A percentile compares a stretch with the other conserved stretches of the same genome.
Evolutionary conservation across 140 eudicot genomes (phyloP).

Genomic region (Ambrosia hybrid): DNA sequence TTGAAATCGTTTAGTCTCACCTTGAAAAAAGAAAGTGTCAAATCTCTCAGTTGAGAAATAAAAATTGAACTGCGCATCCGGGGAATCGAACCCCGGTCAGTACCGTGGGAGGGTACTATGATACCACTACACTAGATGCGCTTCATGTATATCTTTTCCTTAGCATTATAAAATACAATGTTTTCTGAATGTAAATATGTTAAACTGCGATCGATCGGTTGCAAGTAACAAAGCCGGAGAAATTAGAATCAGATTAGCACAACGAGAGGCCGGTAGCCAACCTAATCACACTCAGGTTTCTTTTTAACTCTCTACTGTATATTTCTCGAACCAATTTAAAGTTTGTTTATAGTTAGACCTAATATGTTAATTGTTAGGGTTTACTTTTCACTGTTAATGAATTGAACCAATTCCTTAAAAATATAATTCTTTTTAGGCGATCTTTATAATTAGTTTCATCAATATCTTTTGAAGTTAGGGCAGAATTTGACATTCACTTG

Average conservation of each 20-base stretch:
- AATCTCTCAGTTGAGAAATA: no score
- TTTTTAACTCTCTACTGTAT: not conserved
- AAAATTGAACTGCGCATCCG: constrained; percentile 57
- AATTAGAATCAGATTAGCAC: not conserved
- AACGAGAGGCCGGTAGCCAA: not conserved
- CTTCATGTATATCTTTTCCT: not conserved
- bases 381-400: not conserved
- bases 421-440: no score
- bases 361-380: not conserved
- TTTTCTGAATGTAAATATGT: not conserved
- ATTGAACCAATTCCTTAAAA: not conserved
- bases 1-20: no score
- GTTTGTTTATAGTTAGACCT: not conserved
- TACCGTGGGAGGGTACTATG: constrained; percentile 99
- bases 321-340: not conserved
- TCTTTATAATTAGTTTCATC: no score
- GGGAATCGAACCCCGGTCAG: constrained; percentile 99
- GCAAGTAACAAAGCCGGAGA: not conserved
- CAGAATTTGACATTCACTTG: no score
- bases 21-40: no score
- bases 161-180: no score
- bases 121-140: constrained; percentile 99
- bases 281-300: not conserved
- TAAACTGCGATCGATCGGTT: not conserved
- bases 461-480: no score